Evolutionary conservation across 352 stramenopile genomes (phyloP).

Genomic region (Pythium insidiosum): DNA sequence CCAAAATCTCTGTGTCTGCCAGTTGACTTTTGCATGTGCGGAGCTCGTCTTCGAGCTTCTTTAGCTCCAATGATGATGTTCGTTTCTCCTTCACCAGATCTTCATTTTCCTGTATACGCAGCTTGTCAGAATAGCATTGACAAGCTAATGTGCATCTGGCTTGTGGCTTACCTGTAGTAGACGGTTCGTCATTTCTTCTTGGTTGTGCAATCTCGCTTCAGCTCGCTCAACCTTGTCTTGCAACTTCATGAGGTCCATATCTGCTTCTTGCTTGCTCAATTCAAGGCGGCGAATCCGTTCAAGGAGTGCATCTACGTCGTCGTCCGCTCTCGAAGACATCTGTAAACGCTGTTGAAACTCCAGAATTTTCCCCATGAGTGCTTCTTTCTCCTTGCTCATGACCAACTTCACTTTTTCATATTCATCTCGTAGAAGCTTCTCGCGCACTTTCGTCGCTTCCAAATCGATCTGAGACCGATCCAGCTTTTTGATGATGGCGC

Average conservation of each 20-base stretch:
- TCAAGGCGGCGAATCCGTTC: conserved; percentile 21
- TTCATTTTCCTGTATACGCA: conserved; percentile 12
- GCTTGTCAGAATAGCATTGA: background rate
- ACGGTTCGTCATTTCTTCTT: conserved; percentile 35
- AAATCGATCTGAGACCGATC: conserved; percentile 43
- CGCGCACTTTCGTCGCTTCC: conserved; percentile 31
- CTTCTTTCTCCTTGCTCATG: conserved; percentile 38
- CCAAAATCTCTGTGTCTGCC: too few relatives aligned
- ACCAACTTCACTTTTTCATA: conserved; percentile 29
- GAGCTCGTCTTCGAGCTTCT: too few relatives aligned
- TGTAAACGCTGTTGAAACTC: conserved; percentile 47
- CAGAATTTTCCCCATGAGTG: conserved; percentile 47
- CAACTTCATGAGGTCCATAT: conserved; percentile 4
- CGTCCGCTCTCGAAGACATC: conserved; percentile 14
- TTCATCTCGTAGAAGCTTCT: conserved; percentile 47
- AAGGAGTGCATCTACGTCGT: conserved; percentile 25
- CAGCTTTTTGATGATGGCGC: conserved; percentile 32
- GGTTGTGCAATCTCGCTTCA: conserved; percentile 24
- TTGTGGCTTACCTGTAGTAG: conserved; percentile 16
- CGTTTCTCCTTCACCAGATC: background rate
- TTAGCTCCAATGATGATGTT: too few relatives aligned
- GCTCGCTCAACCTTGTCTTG: conserved; percentile 6
- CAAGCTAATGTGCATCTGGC: too few relatives aligned
- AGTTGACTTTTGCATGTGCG: too few relatives aligned
- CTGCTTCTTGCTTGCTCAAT: conserved; percentile 19